Base-by-base conservation (phyloP, 805 yeast species). In the Vanderwaltozyma tropicalis region DNA sequence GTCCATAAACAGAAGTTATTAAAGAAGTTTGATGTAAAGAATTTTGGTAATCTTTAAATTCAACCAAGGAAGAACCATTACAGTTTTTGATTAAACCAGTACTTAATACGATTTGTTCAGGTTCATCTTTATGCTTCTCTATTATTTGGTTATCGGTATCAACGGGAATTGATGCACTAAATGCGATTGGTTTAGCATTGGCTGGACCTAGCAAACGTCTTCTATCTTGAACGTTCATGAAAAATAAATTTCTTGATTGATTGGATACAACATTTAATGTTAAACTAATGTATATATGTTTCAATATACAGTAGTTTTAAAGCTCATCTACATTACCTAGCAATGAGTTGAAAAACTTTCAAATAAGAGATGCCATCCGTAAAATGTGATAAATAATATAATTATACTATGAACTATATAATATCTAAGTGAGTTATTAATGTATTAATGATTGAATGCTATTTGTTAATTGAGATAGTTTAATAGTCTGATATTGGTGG, bases 131-230 rank as follows among this genome's bases (percentile, higher is more conserved):
- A n/a, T 43, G 41, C 18, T 46, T 33, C 12, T 42, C 35, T 17
- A 39, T 28, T 6, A 35, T 34, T 4, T 40, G 53, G 2, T 43
- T 48, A 5, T 45, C 48, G 4, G 47, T 43, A 34, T 19, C 14
- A 17, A 9, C n/a, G 5, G 26, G 16, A 18, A 18, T 27, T n/a
- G 18, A n/a, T n/a, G 34, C 6, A 18, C 37, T 35, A 44, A 73
- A 69, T 0, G 54, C 57, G 12, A 80, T 54, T 2, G 76, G 74
- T 35, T 64, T 68, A 1, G 83, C 83, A 46, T 74, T 78, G 0
- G 71, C 53, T 0, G 96, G 96, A 0, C 95, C 96, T 24, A 82
- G 52, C n/a, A 87, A 67, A 57, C 96, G 71, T 68, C 95, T 75
- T 67, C 95, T 74, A 55, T 89, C 96, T 31, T 54, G 57, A 7